Percentiles rank a stretch among this genome's conserved stretches.
These are phyloP conservation scores for Forsythia suspensa DNA, from an alignment of 257 asterid species.

Conservation along the genomic window DNA sequence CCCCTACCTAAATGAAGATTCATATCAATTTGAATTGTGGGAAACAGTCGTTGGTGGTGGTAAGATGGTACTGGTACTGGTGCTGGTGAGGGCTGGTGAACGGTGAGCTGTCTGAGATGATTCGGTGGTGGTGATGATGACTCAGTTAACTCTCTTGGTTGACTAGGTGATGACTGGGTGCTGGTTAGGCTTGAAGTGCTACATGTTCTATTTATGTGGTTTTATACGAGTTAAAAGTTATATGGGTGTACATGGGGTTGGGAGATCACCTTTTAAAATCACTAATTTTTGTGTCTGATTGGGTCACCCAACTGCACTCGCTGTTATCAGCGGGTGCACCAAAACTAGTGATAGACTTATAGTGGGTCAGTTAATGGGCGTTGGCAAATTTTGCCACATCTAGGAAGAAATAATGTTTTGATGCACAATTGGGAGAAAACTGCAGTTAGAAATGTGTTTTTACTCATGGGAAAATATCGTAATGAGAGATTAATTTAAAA, in stretches of 20 bases:
- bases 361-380: neutral
- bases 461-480: constrained; percentile 1
- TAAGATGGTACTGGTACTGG: neutral
- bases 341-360: neutral
- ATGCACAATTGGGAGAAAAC: constrained; percentile 8
- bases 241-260: neutral
- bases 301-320: neutral
- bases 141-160: neutral
- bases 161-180: neutral
- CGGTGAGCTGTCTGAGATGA: neutral
- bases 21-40: neutral
- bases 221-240: neutral
- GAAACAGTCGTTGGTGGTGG: neutral
- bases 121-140: neutral
- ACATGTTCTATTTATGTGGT: too few species aligned
- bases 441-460: neutral
- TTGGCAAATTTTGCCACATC: constrained; percentile 6
- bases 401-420: neutral
- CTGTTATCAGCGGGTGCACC: neutral
- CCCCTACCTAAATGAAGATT: neutral
- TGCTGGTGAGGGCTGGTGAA: neutral
- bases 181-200: neutral
- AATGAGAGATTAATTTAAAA: neutral
- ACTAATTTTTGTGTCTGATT: neutral
- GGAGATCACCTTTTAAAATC: neutral